These are phyloP conservation scores for Monilinia vaccinii-corymbosi DNA, from an alignment of 2,329 filamentous ascomycete genomes.

Conservation along the genomic window DNA sequence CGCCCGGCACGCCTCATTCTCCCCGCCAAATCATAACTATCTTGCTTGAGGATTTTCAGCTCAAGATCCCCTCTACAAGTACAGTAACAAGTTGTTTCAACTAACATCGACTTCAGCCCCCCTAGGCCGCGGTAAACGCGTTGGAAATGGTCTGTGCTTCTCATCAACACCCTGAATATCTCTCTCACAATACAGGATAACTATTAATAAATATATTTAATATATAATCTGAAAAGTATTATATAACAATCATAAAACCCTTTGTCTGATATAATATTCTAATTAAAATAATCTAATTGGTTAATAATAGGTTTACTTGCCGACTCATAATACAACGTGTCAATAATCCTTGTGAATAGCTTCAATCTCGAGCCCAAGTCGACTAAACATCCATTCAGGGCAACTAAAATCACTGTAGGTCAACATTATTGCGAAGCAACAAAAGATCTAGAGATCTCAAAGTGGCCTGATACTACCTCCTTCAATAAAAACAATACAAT, in stretches of 20 bases:
- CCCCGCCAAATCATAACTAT: not conserved
- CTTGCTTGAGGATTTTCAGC: not conserved
- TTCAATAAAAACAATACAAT: too few species aligned
- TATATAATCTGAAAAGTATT: too few species aligned
- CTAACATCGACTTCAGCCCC: not conserved
- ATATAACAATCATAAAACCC: too few species aligned
- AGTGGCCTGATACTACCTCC: not conserved
- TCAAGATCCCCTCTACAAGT: not conserved
- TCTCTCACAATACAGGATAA: too few species aligned
- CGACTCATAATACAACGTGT: too few species aligned
- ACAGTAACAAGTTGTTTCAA: not conserved
- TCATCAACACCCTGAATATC: too few species aligned
- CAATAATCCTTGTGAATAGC: not conserved
- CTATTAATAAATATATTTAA: too few species aligned
- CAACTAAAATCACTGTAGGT: not conserved
- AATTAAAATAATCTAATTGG: too few species aligned
- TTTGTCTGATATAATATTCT: too few species aligned
- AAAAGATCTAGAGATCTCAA: not conserved
- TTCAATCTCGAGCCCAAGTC: not conserved
- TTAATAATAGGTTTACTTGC: too few species aligned
- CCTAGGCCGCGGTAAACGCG: too few species aligned
- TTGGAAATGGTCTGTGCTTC: too few species aligned
- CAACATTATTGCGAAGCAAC: not conserved
- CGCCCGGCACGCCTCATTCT: not conserved
- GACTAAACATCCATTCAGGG: not conserved